These are phyloP conservation scores for Xylaria arbuscula DNA, from an alignment of 2,329 filamentous ascomycete species.

Conservation along the genomic window DNA sequence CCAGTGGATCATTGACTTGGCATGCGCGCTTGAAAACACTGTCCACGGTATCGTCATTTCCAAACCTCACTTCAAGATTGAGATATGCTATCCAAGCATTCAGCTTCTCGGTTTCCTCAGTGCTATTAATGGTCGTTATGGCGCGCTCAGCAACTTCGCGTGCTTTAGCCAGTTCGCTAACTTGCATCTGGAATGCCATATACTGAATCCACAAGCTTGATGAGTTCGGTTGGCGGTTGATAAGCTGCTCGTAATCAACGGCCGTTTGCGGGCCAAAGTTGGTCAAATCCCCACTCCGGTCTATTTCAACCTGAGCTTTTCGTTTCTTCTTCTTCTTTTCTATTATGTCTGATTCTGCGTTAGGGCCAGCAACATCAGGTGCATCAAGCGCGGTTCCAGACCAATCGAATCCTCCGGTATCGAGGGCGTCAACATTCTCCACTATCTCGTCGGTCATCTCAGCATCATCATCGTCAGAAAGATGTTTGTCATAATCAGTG, in stretches of 20 bases:
- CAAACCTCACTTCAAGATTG: conserved; percentile 93
- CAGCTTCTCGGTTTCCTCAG: conserved; percentile 90
- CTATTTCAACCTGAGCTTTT: conserved; percentile 82
- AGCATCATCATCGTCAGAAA: conserved; percentile 57
- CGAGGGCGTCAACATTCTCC: conserved; percentile 66
- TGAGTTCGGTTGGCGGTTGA: conserved; percentile 93
- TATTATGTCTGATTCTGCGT: conserved; percentile 56
- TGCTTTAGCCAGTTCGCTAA: conserved; percentile 88
- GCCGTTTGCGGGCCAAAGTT: conserved; percentile 87
- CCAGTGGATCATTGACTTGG: conserved; percentile 91
- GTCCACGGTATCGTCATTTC: conserved; percentile 82
- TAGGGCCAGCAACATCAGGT: conserved; percentile 61
- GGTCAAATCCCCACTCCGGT: conserved; percentile 92
- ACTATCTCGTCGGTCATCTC: conserved; percentile 56
- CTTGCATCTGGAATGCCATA: conserved; percentile 97
- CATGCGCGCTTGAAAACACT: conserved; percentile 91
- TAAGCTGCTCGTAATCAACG: conserved; percentile 91
- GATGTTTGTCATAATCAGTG: conserved; percentile 55
- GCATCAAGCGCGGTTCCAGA: conserved; percentile 74
- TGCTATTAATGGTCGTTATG: conserved; percentile 88
- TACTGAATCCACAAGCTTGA: conserved; percentile 94
- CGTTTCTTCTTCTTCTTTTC: conserved; percentile 76
- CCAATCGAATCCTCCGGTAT: conserved; percentile 88
- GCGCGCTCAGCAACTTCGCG: conserved; percentile 91
- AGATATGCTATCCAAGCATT: conserved; percentile 96